Base-by-base conservation (phyloP, 345 rosid species). In the Aegle marmelos region DNA sequence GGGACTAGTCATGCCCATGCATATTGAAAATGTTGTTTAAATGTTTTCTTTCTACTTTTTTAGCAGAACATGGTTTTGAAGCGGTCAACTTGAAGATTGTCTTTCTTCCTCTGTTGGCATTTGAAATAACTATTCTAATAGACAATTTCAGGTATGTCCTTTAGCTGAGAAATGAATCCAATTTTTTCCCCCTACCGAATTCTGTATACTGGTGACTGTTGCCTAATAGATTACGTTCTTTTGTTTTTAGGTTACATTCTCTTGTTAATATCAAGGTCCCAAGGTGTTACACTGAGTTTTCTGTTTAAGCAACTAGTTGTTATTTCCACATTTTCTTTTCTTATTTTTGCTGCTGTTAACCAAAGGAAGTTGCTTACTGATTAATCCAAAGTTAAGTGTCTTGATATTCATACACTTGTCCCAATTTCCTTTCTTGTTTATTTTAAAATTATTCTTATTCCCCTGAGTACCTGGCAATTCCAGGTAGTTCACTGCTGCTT, bases 71-170 rank as follows among this genome's bases (percentile, higher is more conserved):
- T 66, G 84, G 87, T 68, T 77, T 79, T 79, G 84, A 93, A 34
- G 91, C 95, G 59, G 91, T 93, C 83, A 88, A 85, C 87, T 87
- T 95, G 95, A 95, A 93, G 94, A 89, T 90, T 60, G 97, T 93
- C 76, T 93, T 93, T 79, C 86, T 95, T 84, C 99, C 99, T 21
- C 69, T 95, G 69, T 75, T 93, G 87, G 92, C 89, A 21, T 86
- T 95, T 81, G 96, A 95, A 91, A 59, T 91, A 73, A 81, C 78
- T 74, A 91, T 92, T 83, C 88, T 95, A 37, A 83, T 91, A 69
- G 99, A 95, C 88, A 95, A 95, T 85, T 90, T 94, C 87, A 92
- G 98, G 99, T 95, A 85, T 36, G 78, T 56, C 57, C 76, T 82
- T 48, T 78, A 31, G 41, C 56, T 36, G 33, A 45, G 37, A 31